Conservation (phyloP, 208 protist species). For the Leishmania aethiopica region DNA sequence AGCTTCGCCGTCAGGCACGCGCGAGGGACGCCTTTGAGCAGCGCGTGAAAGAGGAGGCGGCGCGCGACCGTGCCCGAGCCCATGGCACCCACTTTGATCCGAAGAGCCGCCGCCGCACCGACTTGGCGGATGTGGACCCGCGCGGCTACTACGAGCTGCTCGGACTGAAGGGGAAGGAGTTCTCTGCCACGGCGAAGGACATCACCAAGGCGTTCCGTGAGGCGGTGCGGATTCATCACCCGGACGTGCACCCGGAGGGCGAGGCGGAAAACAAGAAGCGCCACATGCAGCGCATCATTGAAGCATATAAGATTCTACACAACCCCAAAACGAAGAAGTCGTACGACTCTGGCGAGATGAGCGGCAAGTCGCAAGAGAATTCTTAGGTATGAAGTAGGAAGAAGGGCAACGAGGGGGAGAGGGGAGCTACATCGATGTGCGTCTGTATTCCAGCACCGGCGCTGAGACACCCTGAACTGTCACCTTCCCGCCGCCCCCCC, state of each 20-base stretch:
- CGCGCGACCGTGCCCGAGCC: slow-evolving; percentile 59
- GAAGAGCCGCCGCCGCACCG: slow-evolving; percentile 71
- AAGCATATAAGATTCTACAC: slow-evolving; percentile 84
- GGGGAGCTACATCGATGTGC: background rate
- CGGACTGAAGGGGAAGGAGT: slow-evolving; percentile 77
- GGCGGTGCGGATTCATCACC: slow-evolving; percentile 72
- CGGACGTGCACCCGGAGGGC: slow-evolving; percentile 56
- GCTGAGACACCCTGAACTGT: background rate
- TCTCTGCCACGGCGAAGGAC: slow-evolving; percentile 74
- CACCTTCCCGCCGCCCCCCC: background rate
- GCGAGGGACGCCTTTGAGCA: slow-evolving; percentile 76
- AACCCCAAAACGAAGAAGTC: slow-evolving; percentile 66
- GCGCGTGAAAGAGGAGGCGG: slow-evolving; percentile 83
- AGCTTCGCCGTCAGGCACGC: slow-evolving; percentile 75
- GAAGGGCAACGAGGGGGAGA: background rate
- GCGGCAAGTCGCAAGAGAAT: slow-evolving; percentile 21
- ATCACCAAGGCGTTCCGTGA: slow-evolving; percentile 83
- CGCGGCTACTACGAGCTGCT: slow-evolving; percentile 90
- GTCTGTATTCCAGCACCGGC: background rate
- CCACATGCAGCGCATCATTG: slow-evolving; percentile 84
- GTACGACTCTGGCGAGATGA: slow-evolving; percentile 80
- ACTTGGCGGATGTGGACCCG: slow-evolving; percentile 80
- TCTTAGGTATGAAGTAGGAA: background rate
- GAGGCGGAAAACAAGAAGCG: slow-evolving; percentile 59
- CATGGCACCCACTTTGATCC: slow-evolving; percentile 62